Base-by-base conservation (phyloP, 768 basidiomycete species). In the Chalciporus piperatus region DNA sequence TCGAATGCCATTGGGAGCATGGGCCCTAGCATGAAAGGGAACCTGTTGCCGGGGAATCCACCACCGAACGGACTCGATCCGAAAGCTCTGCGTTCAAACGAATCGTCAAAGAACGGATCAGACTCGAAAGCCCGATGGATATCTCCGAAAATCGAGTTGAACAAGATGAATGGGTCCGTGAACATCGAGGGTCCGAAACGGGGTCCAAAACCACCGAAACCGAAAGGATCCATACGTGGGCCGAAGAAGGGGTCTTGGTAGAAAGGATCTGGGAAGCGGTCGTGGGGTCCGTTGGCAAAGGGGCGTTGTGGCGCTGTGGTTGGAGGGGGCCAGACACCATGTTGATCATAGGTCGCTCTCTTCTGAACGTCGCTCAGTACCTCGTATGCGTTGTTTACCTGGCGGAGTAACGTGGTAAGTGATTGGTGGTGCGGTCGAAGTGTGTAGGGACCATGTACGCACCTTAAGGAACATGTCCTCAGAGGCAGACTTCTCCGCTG, bases 301-400 rank as follows among this genome's bases (percentile, higher is more conserved):
- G 59, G 48, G 4, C 27, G 35, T 25, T 55, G 59, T 8, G 59
- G 48, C 7, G 51, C 14, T 14, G 63, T 44, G 17, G 50, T 41
- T n/a, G 84, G 84, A 9, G 85, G 86, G 11, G 89, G 89, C 84
- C 85, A 91, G 44, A 82, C 74, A 33, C 88, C 87, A 55, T 84
- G 71, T n/a, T 67, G 64, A 60, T 92, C 89, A 64, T 89, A 91
- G 10, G 77, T 77, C 60, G 71, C 74, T 45, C 87, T 80, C 51
- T 78, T 89, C 47, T 77, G 68, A 2, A 77, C 60, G 60, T 92
- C 81, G 45, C 64, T 82, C 48, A 92, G 68, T 2, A 92, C 79
- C 63, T 91, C 88, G 59, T 89, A 91, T 25, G 88, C 87, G 54
- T 88, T 85, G 58, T 84, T 87, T 41, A 89, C 79, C 84, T 89